Evolutionary conservation across 805 yeast genomes (phyloP), one percentile per base, ranked within the genome.

Genomic region (Yarrowia sp.): DNA sequence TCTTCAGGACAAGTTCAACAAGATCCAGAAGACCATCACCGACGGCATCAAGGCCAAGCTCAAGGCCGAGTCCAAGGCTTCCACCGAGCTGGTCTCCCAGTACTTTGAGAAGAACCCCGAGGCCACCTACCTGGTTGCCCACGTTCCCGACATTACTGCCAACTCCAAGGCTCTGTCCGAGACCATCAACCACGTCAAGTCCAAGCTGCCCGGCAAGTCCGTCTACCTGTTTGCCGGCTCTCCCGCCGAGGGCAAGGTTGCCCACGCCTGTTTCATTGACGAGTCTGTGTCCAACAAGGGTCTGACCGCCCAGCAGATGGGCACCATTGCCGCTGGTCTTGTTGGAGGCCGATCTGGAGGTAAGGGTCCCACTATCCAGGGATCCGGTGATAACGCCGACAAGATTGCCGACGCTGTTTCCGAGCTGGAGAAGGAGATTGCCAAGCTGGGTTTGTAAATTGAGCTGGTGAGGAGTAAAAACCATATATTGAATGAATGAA

Each of bases 291-390:
- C 87, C 68, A 80, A 80, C 51, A 92, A 92, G 70, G 81, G 91
- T 21, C 82, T 87, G 68, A 92, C 96, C 62, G 82, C 87, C 66
- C 66, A 73, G 58, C 92, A 84, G 30, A 82, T 92, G 70, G 96
- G 96, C 33, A 77, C 81, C 62, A 78, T 82, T 65, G 98, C 89
- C 48, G 80, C 92, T 49, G 77, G 80, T 38, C 80, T 81, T 71
- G 85, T 95, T 70, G 99, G 99, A 69, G 99, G 99, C 77, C 91
- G 89, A 77, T 96, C 97, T 66, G 99, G 99, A 79, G 99, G 99
- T 77, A 95, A 91, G 79, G 98, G 97, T 68, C 90, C 91, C 69
- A 86, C 92, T 64, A 90, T 91, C 71, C 99, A 95, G 80, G 99
- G 99, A 78, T 89, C 91, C 86, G 99, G 99, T 71, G 90, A 87